Evolutionary conservation across 176 grass and related monocot genomes (phyloP).

Genomic region (Calamus simplicifolius): DNA sequence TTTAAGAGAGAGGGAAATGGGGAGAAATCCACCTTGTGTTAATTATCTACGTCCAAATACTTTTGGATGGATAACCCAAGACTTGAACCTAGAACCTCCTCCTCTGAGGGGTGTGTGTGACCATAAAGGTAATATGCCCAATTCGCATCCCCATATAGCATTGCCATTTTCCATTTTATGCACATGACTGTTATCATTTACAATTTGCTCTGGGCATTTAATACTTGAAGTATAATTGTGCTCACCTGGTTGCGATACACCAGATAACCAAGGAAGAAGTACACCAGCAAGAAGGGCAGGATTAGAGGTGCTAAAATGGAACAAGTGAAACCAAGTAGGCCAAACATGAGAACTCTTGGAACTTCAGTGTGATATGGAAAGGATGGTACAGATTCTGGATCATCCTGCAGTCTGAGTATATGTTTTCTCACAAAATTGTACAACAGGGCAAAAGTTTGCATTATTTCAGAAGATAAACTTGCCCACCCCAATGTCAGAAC

Average conservation of each 20-base stretch:
- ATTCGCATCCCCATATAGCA: too few species aligned
- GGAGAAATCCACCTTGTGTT: too few species aligned
- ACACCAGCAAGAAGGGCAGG: constrained; percentile 79
- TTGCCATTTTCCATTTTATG: too few species aligned
- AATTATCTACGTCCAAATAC: too few species aligned
- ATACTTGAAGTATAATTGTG: not conserved
- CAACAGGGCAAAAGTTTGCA: constrained; percentile 64
- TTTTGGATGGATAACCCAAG: too few species aligned
- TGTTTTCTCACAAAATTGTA: constrained; percentile 64
- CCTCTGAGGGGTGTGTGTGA: too few species aligned
- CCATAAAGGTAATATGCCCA: too few species aligned
- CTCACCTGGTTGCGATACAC: constrained; percentile 89
- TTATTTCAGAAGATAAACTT: constrained; percentile 76
- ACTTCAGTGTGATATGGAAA: constrained; percentile 96
- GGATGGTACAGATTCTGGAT: constrained; percentile 51
- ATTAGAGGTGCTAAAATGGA: constrained; percentile 93
- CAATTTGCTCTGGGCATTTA: too few species aligned
- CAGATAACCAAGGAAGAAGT: constrained; percentile 83
- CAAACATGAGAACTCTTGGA: constrained; percentile 70
- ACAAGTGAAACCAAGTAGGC: constrained; percentile 78
- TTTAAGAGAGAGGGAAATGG: too few species aligned
- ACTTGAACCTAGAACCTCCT: too few species aligned
- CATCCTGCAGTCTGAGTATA: constrained; percentile 39
- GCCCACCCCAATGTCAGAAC: constrained; percentile 88
- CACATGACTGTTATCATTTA: too few species aligned